Evolutionary conservation across 1,139 yeast genomes (phyloP).

Genomic region (Debaryomyces sp.): DNA sequence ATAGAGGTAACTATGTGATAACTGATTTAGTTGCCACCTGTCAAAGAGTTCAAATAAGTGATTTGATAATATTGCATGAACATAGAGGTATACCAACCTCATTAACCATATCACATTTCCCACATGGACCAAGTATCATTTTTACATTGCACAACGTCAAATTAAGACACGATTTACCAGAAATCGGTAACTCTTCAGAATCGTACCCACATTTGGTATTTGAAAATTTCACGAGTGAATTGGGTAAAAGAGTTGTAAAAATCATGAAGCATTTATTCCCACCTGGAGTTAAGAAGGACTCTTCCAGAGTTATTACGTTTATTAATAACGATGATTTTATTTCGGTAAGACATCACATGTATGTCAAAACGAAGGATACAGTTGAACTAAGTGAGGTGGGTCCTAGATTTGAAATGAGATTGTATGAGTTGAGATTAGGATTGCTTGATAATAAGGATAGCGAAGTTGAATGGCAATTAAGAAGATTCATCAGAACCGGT

Average conservation of each 20-base stretch:
- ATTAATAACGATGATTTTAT: constrained; percentile 90
- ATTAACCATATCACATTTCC: constrained; percentile 89
- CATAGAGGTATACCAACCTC: constrained; percentile 99
- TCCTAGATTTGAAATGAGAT: constrained; percentile 96
- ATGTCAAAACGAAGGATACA: constrained; percentile 82
- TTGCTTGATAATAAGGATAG: constrained; percentile 95
- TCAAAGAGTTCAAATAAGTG: constrained; percentile 68
- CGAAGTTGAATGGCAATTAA: constrained; percentile 95
- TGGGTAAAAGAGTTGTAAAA: constrained; percentile 83
- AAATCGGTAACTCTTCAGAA: constrained; percentile 86
- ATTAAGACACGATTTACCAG: constrained; percentile 86
- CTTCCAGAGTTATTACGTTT: constrained; percentile 88
- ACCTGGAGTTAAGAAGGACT: constrained; percentile 92
- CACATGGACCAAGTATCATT: constrained; percentile 96
- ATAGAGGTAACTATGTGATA: constrained; percentile 90
- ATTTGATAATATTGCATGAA: constrained; percentile 84
- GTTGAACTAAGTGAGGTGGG: constrained; percentile 97
- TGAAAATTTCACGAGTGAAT: constrained; percentile 81
- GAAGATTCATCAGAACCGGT: constrained; percentile 93
- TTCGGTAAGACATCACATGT: constrained; percentile 92
- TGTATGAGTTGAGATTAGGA: constrained; percentile 86
- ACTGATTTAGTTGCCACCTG: constrained; percentile 87
- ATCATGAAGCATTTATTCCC: constrained; percentile 90
- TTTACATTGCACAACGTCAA: constrained; percentile 95
- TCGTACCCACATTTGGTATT: constrained; percentile 92